These are phyloP conservation scores for Phyllosticta paracitricarpa DNA, from an alignment of 2,329 filamentous ascomycete genomes.

Conservation along the genomic window DNA sequence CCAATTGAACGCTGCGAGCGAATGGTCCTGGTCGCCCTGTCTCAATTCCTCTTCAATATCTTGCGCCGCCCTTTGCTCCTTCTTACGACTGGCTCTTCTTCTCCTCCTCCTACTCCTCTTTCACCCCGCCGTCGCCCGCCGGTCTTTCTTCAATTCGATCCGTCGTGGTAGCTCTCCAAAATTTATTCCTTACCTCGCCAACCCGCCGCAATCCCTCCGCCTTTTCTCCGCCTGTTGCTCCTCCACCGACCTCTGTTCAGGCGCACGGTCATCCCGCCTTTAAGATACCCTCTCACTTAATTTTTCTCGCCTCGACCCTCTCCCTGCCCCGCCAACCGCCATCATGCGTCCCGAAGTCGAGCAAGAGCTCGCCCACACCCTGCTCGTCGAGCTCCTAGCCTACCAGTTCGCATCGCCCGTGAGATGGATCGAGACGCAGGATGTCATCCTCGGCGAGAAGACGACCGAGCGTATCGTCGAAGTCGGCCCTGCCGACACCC, in stretches of 20 bases:
- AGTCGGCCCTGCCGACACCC: slow-evolving; percentile 90
- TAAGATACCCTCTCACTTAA: slow-evolving; percentile 9
- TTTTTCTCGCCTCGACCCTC: slow-evolving; percentile 5
- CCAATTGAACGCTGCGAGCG: slow-evolving; percentile 1
- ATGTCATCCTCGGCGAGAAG: slow-evolving; percentile 97
- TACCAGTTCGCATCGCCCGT: slow-evolving; percentile 99
- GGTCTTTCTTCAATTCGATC: not conserved
- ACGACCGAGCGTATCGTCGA: slow-evolving; percentile 95
- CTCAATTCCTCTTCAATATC: not conserved
- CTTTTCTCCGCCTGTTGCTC: slow-evolving; percentile 13
- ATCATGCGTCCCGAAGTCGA: slow-evolving; percentile 94
- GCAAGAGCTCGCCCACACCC: slow-evolving; percentile 96
- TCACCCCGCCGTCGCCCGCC: not conserved
- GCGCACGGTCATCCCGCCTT: slow-evolving; percentile 2
- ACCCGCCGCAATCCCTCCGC: not conserved
- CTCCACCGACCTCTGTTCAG: slow-evolving; percentile 7
- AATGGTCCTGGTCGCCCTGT: slow-evolving; percentile 2
- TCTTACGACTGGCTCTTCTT: slow-evolving; percentile 13
- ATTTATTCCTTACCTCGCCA: not conserved
- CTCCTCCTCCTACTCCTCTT: slow-evolving; percentile 12
- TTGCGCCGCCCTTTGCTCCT: slow-evolving; percentile 12
- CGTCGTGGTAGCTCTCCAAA: not conserved
- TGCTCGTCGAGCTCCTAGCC: slow-evolving; percentile 96
- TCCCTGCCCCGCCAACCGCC: slow-evolving; percentile 1
- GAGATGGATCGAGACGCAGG: slow-evolving; percentile 99